Conservation (phyloP, 192 early-diverging fungal species). For the Pecoramyces ruminantium region DNA sequence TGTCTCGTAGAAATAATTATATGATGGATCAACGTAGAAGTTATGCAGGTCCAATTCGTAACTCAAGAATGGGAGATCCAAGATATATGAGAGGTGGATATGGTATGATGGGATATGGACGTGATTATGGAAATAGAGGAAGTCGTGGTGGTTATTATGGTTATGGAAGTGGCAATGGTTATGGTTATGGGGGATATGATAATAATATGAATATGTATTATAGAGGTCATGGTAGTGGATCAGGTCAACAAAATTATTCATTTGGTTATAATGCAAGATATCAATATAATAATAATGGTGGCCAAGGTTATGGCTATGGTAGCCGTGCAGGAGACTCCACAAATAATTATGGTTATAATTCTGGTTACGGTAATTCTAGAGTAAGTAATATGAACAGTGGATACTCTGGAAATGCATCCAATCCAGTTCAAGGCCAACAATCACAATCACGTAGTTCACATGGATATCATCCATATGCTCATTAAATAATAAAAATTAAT, state of each 20-base stretch:
- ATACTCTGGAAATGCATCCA: neutral
- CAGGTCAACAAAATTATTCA: neutral
- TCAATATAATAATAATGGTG: neutral
- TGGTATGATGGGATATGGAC: slow-evolving; percentile 14
- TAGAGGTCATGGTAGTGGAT: neutral
- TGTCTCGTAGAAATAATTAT: slow-evolving; percentile 12
- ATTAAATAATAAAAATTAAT: neutral
- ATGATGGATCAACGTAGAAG: slow-evolving; percentile 6
- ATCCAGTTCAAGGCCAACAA: neutral
- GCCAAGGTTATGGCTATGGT: neutral
- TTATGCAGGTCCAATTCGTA: neutral
- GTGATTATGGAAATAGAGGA: slow-evolving; percentile 13
- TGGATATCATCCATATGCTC: neutral
- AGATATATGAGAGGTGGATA: slow-evolving; percentile 6
- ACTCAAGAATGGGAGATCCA: slow-evolving; percentile 2
- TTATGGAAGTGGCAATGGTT: slow-evolving; percentile 15
- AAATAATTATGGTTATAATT: neutral
- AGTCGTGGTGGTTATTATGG: slow-evolving; percentile 9
- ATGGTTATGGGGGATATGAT: slow-evolving; percentile 16
- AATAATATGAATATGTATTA: neutral
- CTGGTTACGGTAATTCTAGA: neutral
- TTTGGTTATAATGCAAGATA: neutral
- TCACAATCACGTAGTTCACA: neutral
- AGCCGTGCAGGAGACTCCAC: neutral
- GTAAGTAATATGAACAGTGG: neutral